These are phyloP conservation scores for Hygrocybe coccinea DNA, from an alignment of 768 basidiomycete species.

Conservation along the genomic window DNA sequence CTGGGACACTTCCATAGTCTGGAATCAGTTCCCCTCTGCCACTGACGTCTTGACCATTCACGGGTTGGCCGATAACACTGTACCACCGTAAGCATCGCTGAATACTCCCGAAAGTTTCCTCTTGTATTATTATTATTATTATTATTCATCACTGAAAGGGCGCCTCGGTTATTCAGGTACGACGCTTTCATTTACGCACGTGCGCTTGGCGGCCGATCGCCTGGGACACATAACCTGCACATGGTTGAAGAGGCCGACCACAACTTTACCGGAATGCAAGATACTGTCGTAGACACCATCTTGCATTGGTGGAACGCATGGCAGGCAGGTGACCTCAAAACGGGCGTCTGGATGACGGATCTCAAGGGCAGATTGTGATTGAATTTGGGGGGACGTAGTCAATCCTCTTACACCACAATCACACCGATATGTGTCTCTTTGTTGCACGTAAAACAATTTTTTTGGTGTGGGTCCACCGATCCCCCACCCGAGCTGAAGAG, in stretches of 20 bases:
- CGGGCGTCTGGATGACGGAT: constrained; percentile 62
- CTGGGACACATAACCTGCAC: constrained; percentile 68
- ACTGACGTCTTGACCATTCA: constrained; percentile 74
- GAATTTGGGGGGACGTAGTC: no score
- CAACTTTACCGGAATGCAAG: constrained; percentile 66
- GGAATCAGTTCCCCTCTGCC: constrained; percentile 57
- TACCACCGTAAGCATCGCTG: constrained; percentile 54
- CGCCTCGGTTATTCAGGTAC: constrained; percentile 41
- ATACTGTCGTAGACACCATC: constrained; percentile 63
- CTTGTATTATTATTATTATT: no score
- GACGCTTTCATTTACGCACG: constrained; percentile 69
- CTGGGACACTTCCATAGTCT: constrained; percentile 66
- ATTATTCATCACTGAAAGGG: no score
- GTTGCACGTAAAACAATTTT: no score
- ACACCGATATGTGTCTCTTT: no score
- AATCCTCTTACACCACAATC: no score
- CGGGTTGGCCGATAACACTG: constrained; percentile 62
- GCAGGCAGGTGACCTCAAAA: constrained; percentile 43
- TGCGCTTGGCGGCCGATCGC: constrained; percentile 48
- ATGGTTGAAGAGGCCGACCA: constrained; percentile 74
- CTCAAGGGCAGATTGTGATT: constrained; percentile 47
- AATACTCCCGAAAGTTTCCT: background rate
- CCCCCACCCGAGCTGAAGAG: no score
- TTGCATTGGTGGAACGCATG: constrained; percentile 61
- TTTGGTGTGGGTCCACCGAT: no score